A percentile compares a stretch with the other conserved stretches of the same genome.
These are phyloP conservation scores for Leccinum pellstonianum DNA, from an alignment of 768 basidiomycete genomes.

Conservation along the genomic window DNA sequence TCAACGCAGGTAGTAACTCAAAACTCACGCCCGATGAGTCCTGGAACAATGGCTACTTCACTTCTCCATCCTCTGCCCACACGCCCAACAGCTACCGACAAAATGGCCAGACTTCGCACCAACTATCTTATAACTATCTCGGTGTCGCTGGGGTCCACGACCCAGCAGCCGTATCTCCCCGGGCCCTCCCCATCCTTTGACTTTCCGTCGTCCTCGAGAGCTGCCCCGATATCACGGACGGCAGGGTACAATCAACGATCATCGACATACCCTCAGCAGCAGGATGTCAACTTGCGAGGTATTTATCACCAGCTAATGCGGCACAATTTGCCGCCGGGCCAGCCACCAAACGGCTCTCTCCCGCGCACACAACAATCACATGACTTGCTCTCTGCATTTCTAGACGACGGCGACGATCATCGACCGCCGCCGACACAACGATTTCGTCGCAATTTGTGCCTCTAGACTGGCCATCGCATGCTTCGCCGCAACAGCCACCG, in stretches of 20 bases:
- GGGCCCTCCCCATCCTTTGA: conserved; percentile 29
- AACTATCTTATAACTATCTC: conserved; percentile 25
- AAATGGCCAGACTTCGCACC: conserved; percentile 30
- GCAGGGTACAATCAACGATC: conserved; percentile 28
- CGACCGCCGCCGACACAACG: too few species aligned
- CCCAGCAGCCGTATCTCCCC: conserved; percentile 27
- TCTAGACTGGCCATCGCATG: too few species aligned
- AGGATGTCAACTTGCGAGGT: conserved; percentile 31
- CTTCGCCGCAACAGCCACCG: too few species aligned
- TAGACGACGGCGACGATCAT: too few species aligned
- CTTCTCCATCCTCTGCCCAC: conserved; percentile 32
- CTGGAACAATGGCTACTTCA: conserved; percentile 30
- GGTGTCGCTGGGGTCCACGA: conserved; percentile 14
- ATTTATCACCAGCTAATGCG: conserved; percentile 33
- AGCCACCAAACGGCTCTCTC: too few species aligned
- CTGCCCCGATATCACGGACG: conserved; percentile 22
- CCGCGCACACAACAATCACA: too few species aligned
- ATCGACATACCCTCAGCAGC: conserved; percentile 29
- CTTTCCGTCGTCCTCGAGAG: conserved; percentile 31
- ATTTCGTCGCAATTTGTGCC: too few species aligned
- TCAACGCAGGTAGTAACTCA: conserved; percentile 19
- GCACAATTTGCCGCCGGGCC: too few species aligned
- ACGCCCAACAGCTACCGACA: conserved; percentile 28
- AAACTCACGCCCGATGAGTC: conserved; percentile 31
- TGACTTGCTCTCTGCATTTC: too few species aligned